phyloP scores from a whole-genome alignment of 345 rosid species.

The Cardamine resedifolia region DNA sequence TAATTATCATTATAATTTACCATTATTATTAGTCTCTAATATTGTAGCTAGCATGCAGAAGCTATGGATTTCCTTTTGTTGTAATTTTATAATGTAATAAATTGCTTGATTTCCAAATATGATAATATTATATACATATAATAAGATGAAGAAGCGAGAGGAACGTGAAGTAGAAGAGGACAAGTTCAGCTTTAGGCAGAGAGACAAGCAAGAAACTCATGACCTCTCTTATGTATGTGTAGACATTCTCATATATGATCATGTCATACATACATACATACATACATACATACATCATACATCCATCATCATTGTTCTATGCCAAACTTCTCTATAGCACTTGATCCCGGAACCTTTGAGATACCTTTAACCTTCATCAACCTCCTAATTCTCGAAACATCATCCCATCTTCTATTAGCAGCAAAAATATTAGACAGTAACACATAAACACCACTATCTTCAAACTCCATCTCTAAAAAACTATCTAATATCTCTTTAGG shows the following conservation, averaged over 20 bases:
- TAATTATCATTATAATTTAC: conserved; percentile 18
- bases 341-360: conserved; percentile 40
- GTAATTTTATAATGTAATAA: conserved; percentile 19
- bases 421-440: conserved; percentile 46
- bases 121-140: conserved; percentile 1
- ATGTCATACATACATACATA: conserved; percentile 19
- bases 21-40: conserved; percentile 20
- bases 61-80: conserved; percentile 13
- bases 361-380: conserved; percentile 46
- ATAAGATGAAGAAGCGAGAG: conserved; percentile 27
- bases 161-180: conserved; percentile 38
- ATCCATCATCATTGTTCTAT: conserved; percentile 17
- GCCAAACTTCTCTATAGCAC: conserved; percentile 25
- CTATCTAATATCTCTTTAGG: conserved; percentile 36
- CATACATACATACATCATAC: too few relatives aligned
- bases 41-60: conserved; percentile 22
- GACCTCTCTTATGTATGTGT: conserved; percentile 24
- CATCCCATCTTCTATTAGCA: conserved; percentile 46
- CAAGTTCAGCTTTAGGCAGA: conserved; percentile 32
- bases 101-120: not conserved
- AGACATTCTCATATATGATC: conserved; percentile 21
- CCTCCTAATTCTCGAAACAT: conserved; percentile 42
- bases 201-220: conserved; percentile 37
- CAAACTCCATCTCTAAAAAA: conserved; percentile 39
- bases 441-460: conserved; percentile 49